Evolutionary conservation across 345 rosid species (phyloP).

Genomic region (Durio zibethinus): DNA sequence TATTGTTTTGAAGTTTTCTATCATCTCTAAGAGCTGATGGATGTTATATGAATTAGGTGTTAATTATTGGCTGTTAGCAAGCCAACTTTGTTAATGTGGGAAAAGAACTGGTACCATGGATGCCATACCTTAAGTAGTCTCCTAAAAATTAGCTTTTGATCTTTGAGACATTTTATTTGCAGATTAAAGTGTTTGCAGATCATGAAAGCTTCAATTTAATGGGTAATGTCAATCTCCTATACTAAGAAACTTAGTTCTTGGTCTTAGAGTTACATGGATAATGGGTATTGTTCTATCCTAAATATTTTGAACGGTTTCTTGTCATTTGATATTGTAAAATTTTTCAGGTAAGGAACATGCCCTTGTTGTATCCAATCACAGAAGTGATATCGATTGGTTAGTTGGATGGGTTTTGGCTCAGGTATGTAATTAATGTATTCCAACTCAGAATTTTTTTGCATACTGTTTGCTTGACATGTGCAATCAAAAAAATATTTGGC

Average conservation of each 20-base stretch:
- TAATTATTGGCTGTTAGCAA: not conserved
- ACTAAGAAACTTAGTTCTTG: not conserved
- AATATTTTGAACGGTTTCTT: slow-evolving; percentile 13
- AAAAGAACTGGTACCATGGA: slow-evolving; percentile 10
- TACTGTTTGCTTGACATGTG: not conserved
- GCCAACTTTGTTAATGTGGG: not conserved
- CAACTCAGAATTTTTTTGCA: not conserved
- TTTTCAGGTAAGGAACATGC: slow-evolving; percentile 87
- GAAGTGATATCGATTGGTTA: slow-evolving; percentile 94
- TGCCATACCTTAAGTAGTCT: not conserved
- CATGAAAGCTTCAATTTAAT: slow-evolving; percentile 59
- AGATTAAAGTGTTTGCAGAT: slow-evolving; percentile 78
- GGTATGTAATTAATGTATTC: slow-evolving; percentile 40
- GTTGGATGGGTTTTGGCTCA: slow-evolving; percentile 95
- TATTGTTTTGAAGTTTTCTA: not conserved
- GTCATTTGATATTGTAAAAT: slow-evolving; percentile 10
- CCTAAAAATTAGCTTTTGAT: slow-evolving; percentile 16
- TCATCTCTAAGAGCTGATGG: not conserved
- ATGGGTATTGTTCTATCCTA: not conserved
- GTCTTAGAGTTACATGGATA: not conserved
- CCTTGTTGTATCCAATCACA: slow-evolving; percentile 77
- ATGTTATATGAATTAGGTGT: not conserved
- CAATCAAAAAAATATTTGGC: not conserved
- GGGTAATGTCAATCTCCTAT: slow-evolving; percentile 49
- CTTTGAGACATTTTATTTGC: slow-evolving; percentile 26